phyloP scores from a whole-genome alignment of 2,329 filamentous ascomycete species.

The Neophaeococcomyces aloes region DNA sequence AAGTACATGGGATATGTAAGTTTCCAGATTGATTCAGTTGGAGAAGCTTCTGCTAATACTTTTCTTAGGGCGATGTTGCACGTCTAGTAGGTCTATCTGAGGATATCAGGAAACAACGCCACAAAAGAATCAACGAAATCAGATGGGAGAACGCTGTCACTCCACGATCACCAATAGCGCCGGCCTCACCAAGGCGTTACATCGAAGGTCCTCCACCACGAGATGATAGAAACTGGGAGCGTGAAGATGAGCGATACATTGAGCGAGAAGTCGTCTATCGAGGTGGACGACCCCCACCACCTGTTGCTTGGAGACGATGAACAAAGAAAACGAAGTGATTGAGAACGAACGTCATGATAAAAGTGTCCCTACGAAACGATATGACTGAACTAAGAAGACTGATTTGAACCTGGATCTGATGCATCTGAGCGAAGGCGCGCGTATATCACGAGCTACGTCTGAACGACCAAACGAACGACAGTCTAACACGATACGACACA shows the following conservation, averaged over 20 bases:
- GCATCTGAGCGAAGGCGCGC: too few relatives aligned
- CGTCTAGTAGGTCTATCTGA: constrained; percentile 74
- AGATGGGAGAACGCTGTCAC: constrained; percentile 35
- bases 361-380: too few relatives aligned
- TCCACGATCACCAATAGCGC: constrained; percentile 15
- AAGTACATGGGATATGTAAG: constrained; percentile 80
- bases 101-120: constrained; percentile 60
- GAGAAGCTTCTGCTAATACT: constrained; percentile 13
- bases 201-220: constrained; percentile 18
- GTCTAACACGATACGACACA: too few relatives aligned
- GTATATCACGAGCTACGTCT: too few relatives aligned
- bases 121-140: constrained; percentile 49
- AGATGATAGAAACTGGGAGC: constrained; percentile 14
- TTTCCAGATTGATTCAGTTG: constrained; percentile 21
- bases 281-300: constrained; percentile 20
- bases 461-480: too few relatives aligned
- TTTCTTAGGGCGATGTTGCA: constrained; percentile 68
- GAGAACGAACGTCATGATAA: too few relatives aligned
- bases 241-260: constrained; percentile 22
- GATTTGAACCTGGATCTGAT: too few relatives aligned
- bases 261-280: constrained; percentile 21
- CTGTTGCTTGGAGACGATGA: constrained; percentile 18
- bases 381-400: too few relatives aligned
- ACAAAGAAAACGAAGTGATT: background rate
- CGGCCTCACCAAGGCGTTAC: constrained; percentile 10